Conservation (phyloP, 805 yeast species). For the Jamesozyma piceae region DNA sequence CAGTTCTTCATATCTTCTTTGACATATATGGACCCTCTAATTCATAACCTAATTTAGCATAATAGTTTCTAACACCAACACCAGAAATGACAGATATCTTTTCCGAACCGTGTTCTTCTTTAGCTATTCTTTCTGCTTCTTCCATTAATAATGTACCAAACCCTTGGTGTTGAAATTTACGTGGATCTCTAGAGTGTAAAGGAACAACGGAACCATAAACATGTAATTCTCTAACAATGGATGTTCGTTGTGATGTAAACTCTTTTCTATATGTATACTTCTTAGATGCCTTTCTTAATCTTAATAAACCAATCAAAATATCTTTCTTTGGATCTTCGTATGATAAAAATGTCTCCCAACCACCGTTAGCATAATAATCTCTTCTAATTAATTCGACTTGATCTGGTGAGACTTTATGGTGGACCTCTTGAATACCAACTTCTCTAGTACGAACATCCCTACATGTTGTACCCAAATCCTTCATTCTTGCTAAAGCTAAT, state of each 20-base stretch:
- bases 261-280: constrained; percentile 88
- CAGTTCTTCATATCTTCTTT: constrained; percentile 36
- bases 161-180: constrained; percentile 98
- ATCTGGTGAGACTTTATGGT: constrained; percentile 91
- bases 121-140: constrained; percentile 93
- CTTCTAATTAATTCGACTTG: constrained; percentile 92
- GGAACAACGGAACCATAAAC: constrained; percentile 98
- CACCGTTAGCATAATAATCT: constrained; percentile 95
- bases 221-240: constrained; percentile 92
- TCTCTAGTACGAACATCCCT: constrained; percentile 96
- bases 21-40: constrained; percentile 98
- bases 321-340: constrained; percentile 97
- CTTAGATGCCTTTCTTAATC: constrained; percentile 82
- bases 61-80: constrained; percentile 94
- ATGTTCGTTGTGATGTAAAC: constrained; percentile 71
- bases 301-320: constrained; percentile 80
- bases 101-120: constrained; percentile 86
- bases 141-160: constrained; percentile 96
- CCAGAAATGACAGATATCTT: constrained; percentile 94
- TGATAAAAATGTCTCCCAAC: constrained; percentile 95
- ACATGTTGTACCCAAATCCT: constrained; percentile 92
- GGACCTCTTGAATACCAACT: constrained; percentile 97
- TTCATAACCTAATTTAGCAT: constrained; percentile 81
- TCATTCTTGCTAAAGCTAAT: constrained; percentile 93
- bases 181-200: constrained; percentile 88